Evolutionary conservation across 2,329 filamentous ascomycete genomes (phyloP), one percentile per base, ranked within the genome.

Genomic region (Colletotrichum cuscutae): DNA sequence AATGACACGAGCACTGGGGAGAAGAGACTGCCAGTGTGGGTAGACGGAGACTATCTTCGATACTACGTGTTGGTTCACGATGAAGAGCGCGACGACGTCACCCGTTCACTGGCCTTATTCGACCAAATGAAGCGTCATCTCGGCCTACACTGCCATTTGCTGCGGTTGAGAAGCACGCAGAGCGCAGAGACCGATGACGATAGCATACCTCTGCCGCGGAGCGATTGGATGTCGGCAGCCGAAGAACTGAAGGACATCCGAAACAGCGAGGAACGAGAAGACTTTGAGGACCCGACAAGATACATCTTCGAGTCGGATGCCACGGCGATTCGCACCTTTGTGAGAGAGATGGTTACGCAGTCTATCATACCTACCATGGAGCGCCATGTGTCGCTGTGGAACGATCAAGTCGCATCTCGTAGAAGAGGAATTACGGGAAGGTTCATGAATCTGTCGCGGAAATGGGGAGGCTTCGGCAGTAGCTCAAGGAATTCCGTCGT

Each of bases 111-210:
- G 82, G 90, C 91, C 22, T 86, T 98, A 32, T 99, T 98, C 82
- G 97, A 99, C 77, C 95, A 98, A 82, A 99, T 99, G 97, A 99
- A 98, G 83, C 91, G 97, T n/a, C 95, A 98, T 83, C 94, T 99
- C 75, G 97, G 97, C 1, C 86, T 98, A 60, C 95, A 99, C 82
- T 99, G 97, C 80, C 97, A 99, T 82, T 87, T 99, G 12, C 86
- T 99, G 42, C 88, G 97, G 75, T 85, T 99, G 63, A 90, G 96
- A 77, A 97, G 94, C 78, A 93, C 91, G 49, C 93, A 95, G 79
- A 96, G 95, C 81, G 92, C 94, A 46, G 91, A 95, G 75, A 95
- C 95, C 1, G 97, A 98, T 81, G 95, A 98, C 80, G 96, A 98
- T 79, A 96, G 94, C 78, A 90, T 95, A 77, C 90, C 91, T 65